Evolutionary conservation across 75 land plant genomes (phyloP).

Genomic region (Ceratopteris richardii): DNA sequence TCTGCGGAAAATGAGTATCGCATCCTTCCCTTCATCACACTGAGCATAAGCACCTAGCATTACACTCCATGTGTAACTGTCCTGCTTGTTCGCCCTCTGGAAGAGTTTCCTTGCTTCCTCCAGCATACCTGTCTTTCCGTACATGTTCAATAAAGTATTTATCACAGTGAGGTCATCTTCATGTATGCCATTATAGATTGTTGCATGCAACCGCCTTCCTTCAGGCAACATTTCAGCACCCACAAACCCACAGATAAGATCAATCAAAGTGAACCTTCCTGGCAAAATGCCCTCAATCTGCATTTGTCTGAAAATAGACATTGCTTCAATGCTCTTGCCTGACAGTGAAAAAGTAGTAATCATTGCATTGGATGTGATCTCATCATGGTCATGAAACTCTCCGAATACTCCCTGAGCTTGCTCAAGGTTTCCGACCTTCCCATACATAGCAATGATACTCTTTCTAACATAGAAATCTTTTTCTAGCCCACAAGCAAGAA

Average conservation of each 20-base stretch:
- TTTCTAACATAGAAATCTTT: slow-evolving; percentile 20
- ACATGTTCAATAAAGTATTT: slow-evolving; percentile 19
- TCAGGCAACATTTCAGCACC: too few relatives aligned
- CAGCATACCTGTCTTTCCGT: slow-evolving; percentile 29
- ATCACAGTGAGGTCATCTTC: too few relatives aligned
- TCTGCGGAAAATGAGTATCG: slow-evolving; percentile 12
- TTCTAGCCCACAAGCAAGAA: slow-evolving; percentile 19
- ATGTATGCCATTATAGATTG: neutral
- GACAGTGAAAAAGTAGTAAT: slow-evolving; percentile 29
- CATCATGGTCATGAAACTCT: slow-evolving; percentile 16
- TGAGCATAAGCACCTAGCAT: slow-evolving; percentile 33
- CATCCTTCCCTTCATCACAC: slow-evolving; percentile 11
- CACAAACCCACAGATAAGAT: neutral
- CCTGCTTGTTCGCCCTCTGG: slow-evolving; percentile 15
- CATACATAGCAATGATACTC: slow-evolving; percentile 34
- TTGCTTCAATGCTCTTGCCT: slow-evolving; percentile 26
- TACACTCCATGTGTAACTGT: slow-evolving; percentile 29
- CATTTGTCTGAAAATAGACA: slow-evolving; percentile 23
- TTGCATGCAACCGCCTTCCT: neutral
- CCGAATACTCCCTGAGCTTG: slow-evolving; percentile 20
- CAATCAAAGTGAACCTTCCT: slow-evolving; percentile 30
- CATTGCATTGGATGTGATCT: slow-evolving; percentile 42
- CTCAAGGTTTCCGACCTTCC: slow-evolving; percentile 30
- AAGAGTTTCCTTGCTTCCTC: slow-evolving; percentile 24
- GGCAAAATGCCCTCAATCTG: slow-evolving; percentile 21